A percentile compares a stretch with the other conserved stretches of the same genome.
These are phyloP conservation scores for Geotrichum candidum DNA, from an alignment of 1,139 yeast genomes.

Conservation along the genomic window DNA sequence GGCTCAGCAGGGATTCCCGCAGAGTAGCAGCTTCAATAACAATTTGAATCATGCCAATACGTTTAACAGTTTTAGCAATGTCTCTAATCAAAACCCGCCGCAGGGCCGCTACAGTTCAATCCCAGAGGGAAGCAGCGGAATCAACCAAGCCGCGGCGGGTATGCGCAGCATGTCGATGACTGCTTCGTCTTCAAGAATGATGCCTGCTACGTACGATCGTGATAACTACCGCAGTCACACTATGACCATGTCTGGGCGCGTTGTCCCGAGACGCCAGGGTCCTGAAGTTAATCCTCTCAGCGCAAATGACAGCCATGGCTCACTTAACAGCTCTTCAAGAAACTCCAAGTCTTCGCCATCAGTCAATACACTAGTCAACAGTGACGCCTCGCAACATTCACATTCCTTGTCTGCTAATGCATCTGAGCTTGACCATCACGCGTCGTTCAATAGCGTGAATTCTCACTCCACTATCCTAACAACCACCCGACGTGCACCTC, in stretches of 20 bases:
- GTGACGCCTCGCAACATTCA: conserved; percentile 12
- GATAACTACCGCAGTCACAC: conserved; percentile 21
- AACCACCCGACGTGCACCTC: conserved; percentile 48
- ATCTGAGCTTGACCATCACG: conserved; percentile 14
- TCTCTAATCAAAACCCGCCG: neutral
- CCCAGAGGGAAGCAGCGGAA: conserved; percentile 1
- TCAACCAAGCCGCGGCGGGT: conserved; percentile 2
- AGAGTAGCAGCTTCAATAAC: neutral
- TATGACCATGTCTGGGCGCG: conserved; percentile 31
- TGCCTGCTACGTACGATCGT: conserved; percentile 17
- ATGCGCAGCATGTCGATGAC: conserved; percentile 28
- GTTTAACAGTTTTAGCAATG: conserved; percentile 6
- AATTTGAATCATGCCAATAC: neutral
- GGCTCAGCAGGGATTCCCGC: neutral
- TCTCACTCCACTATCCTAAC: conserved; percentile 37
- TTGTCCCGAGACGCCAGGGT: conserved; percentile 29
- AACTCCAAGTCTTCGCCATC: conserved; percentile 11
- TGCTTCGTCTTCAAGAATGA: conserved; percentile 10
- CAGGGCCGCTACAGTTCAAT: conserved; percentile 6
- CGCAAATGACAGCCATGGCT: neutral
- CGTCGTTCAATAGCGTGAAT: conserved; percentile 22
- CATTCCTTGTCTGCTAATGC: conserved; percentile 23
- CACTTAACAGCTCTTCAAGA: neutral
- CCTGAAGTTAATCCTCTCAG: conserved; percentile 18
- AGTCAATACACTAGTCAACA: neutral